A percentile compares a stretch with the other conserved stretches of the same genome.
These are phyloP conservation scores for Teunomyces funiuensis DNA, from an alignment of 805 yeast species.

Conservation along the genomic window DNA sequence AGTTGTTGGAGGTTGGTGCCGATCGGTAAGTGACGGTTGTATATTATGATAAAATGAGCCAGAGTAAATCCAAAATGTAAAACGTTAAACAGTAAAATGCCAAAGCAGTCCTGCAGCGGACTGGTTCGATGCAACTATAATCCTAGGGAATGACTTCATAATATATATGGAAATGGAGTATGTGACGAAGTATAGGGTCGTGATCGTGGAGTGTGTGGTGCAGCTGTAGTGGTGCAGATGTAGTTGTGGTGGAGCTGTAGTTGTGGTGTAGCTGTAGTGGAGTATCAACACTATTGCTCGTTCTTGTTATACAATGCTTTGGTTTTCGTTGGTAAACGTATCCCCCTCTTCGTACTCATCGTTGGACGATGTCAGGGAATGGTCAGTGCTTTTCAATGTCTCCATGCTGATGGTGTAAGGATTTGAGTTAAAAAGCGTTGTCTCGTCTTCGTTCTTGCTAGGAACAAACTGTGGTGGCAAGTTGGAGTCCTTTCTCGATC, in stretches of 20 bases:
- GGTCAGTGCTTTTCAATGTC: background rate
- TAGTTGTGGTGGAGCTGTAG: no score
- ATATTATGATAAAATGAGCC: background rate
- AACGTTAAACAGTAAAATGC: background rate
- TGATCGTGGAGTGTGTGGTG: background rate
- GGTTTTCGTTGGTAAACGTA: background rate
- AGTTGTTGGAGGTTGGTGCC: conserved; percentile 38
- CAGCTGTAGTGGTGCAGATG: no score
- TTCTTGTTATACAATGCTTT: no score
- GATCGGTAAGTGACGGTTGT: conserved; percentile 23
- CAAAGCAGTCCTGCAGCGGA: background rate
- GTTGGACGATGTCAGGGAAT: background rate
- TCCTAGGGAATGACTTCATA: background rate
- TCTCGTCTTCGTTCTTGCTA: conserved; percentile 3
- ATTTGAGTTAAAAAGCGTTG: conserved; percentile 1
- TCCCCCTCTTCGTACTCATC: conserved; percentile 1
- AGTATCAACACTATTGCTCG: background rate
- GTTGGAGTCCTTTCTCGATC: conserved; percentile 57
- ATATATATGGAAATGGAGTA: background rate
- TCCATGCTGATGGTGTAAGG: conserved; percentile 1
- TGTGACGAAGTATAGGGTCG: background rate
- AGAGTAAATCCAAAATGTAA: background rate
- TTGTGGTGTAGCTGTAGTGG: background rate
- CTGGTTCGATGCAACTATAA: background rate
- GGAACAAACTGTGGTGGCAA: conserved; percentile 42